Percentiles rank a stretch among this genome's conserved stretches.
Conservation (phyloP, 1,284 basidiomycete genomes). For the Athelia sp. region DNA sequence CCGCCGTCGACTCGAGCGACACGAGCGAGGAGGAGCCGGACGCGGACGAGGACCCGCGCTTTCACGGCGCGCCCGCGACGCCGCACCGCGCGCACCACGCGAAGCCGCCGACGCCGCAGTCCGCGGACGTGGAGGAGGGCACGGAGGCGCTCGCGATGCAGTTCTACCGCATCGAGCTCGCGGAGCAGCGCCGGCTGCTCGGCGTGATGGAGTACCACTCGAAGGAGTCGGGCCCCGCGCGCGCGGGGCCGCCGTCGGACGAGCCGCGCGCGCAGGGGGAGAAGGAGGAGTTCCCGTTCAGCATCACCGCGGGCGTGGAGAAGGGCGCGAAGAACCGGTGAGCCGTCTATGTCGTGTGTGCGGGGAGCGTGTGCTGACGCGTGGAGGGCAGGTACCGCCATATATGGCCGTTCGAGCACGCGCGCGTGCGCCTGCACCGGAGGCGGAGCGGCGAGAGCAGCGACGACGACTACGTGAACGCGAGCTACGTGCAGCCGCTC, state of each 20-base stretch:
- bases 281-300: conserved; percentile 65
- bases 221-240: too few species aligned
- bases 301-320: conserved; percentile 94
- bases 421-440: conserved; percentile 70
- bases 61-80: conserved; percentile 6
- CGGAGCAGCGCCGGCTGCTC: conserved; percentile 87
- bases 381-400: conserved; percentile 51
- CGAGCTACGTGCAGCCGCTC: conserved; percentile 84
- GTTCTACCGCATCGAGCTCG: conserved; percentile 87
- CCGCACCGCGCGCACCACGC: conserved; percentile 29
- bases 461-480: conserved; percentile 90
- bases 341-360: conserved; percentile 17
- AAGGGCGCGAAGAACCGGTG: conserved; percentile 92
- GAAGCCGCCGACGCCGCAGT: conserved; percentile 23
- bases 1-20: conserved; percentile 8
- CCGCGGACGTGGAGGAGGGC: conserved; percentile 51
- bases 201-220: conserved; percentile 92
- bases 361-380: background rate
- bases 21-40: conserved; percentile 11
- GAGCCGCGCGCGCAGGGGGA: conserved; percentile 13
- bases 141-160: conserved; percentile 83
- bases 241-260: too few species aligned
- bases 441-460: background rate
- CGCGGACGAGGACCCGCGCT: background rate
- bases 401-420: conserved; percentile 96